Base-by-base conservation (phyloP, 306 rosid genomes). In the Mimosa bimucronata region DNA sequence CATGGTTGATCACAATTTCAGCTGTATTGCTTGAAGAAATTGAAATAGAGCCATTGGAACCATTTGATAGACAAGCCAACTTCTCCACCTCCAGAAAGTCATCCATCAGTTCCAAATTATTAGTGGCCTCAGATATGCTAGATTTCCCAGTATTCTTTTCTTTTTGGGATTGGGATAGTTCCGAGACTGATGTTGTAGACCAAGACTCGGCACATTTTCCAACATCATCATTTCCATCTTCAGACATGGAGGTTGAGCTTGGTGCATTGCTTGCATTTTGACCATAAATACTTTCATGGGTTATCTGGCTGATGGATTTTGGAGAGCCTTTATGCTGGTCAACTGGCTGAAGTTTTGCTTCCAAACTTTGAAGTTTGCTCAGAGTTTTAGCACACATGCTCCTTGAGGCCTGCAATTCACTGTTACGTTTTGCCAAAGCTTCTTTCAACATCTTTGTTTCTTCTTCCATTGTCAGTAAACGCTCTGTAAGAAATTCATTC, bases 1-100 rank as follows among this genome's bases (percentile, higher is more conserved):
- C 84, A 66, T 75, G 88, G 71, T 50, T 82, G 76, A 77, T 82
- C 82, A 72, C 86, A 48, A 76, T 71, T 86, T 88, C 92, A 2
- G 87, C 73, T 18, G 67, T 80, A 78, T 71, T 34, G 67, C 80
- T 85, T 64, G 91, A 75, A 65, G 84, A 58, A 30, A 80, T 77
- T 42, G 89, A 84, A 79, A 78, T 60, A 31, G 90, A 80, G 69
- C 88, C 91, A 76, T 84, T 86, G 26, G 92, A 89, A 19, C 85
- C 92, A 66, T 89, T 87, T 30, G 98, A 85, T 53, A 89, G 81
- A 77, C 97, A 86, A 60, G 98, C 99, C 83, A 93, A 83, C 80
- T 96, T 96, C 86, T 96, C 99, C 88, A 96, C 97, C 90, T 96
- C 99, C 87, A 96, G 82, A 87, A 96, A 96, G 89, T 96, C 99